These are phyloP conservation scores for Tilletia indica DNA, from an alignment of 1,284 basidiomycete species.

Conservation along the genomic window DNA sequence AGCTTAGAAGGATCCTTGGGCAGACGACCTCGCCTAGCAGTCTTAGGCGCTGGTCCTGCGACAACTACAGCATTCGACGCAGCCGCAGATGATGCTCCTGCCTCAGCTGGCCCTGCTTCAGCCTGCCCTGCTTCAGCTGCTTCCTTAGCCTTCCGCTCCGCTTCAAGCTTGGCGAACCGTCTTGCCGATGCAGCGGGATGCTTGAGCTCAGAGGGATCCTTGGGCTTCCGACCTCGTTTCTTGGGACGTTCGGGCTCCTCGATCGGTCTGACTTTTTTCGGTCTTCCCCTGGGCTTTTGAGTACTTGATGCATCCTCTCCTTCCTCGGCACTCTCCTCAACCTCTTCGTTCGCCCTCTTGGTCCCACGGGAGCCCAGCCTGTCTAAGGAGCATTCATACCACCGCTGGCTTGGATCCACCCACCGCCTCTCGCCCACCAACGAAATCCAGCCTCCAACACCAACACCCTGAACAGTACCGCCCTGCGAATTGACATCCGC, in stretches of 20 bases:
- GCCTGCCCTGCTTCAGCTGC: neutral
- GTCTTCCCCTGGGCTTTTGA: neutral
- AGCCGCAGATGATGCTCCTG: neutral
- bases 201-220: neutral
- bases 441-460: neutral
- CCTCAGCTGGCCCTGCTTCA: neutral
- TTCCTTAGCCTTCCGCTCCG: neutral
- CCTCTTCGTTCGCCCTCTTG: no score
- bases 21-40: neutral
- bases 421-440: neutral
- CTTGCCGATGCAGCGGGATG: neutral
- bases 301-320: neutral
- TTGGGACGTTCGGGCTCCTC: neutral
- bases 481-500: neutral
- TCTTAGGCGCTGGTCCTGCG: no score
- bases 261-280: no score
- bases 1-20: neutral
- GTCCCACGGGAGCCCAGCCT: no score
- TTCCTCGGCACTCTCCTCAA: neutral
- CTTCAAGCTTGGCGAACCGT: neutral
- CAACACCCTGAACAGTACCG: neutral
- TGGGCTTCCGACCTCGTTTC: neutral
- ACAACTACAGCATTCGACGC: no score
- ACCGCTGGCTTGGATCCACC: neutral
- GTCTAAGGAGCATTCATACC: no score